Evolutionary conservation across 2,329 filamentous ascomycete genomes (phyloP), one percentile per base, ranked within the genome.

Genomic region (Dothidotthia symphoricarpi): DNA sequence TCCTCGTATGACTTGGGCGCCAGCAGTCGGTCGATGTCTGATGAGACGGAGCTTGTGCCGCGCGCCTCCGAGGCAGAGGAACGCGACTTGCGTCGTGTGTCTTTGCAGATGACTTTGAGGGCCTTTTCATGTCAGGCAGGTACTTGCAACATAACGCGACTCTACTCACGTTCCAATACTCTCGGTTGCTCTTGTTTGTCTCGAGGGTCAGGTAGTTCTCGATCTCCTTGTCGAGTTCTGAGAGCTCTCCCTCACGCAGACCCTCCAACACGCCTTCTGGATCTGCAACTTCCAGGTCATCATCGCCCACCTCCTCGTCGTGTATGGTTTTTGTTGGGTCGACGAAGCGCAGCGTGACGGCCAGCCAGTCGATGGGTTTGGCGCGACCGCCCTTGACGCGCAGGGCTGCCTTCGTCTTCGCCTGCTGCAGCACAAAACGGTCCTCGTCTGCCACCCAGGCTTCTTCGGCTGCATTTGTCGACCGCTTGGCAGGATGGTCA

Each of bases 361-460:
- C 88, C 30, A 98, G 78, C 75, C 87, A 90, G 70, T 98, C 93
- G 58, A 97, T 91, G 8, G 91, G 86, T 61, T 88, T 90, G 39
- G 91, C 90, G 52, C 94, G 82, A 9, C 86, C 86, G 67, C 94
- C 90, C 54, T 89, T 87, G 30, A 97, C 89, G 27, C 93, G 85
- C 53, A 98, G 94, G 50, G 90, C 87, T 28, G 93, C 91, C 74
- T 96, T 97, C 74, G 94, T 97, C 76, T 97, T 98, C 31, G 91
- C 86, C 70, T 98, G 93, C 68, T 89, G 90, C 59, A 98, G 74
- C 39, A 97, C 93, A 61, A 98, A 98, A 49, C 85, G 83, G 71
- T 98, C 93, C 67, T 98, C 93, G 56, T 95, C 87, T 35, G 91
- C 87, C 14, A 97, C 87, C 76, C 93, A 98, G 15, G 72, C 71